Evolutionary conservation across 805 yeast genomes (phyloP).

Genomic region (Vanderwaltozyma tropicalis): DNA sequence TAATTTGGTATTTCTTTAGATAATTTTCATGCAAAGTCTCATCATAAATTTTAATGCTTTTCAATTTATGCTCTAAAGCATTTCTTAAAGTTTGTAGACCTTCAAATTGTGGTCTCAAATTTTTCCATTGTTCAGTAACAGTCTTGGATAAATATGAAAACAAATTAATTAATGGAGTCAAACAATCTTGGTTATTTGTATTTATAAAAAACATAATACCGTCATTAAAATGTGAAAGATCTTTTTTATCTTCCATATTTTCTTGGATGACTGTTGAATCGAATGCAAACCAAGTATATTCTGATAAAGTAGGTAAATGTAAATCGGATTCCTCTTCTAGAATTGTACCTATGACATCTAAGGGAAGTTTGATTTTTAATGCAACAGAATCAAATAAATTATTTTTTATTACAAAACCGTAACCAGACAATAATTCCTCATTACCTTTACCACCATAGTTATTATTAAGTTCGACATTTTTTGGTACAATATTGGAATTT

Average conservation of each 20-base stretch:
- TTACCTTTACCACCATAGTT: slow-evolving; percentile 89
- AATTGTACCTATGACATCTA: slow-evolving; percentile 15
- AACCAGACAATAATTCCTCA: slow-evolving; percentile 73
- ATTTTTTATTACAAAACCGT: slow-evolving; percentile 37
- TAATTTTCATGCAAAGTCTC: background rate
- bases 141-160: slow-evolving; percentile 27
- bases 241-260: background rate
- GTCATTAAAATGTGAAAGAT: slow-evolving; percentile 13
- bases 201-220: slow-evolving; percentile 30
- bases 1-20: slow-evolving; percentile 5
- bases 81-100: slow-evolving; percentile 46
- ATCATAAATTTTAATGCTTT: background rate
- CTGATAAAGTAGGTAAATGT: slow-evolving; percentile 29
- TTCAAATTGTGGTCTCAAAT: slow-evolving; percentile 45
- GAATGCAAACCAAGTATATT: slow-evolving; percentile 33
- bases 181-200: slow-evolving; percentile 8
- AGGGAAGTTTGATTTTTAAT: slow-evolving; percentile 44
- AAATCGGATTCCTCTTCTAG: slow-evolving; percentile 31
- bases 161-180: slow-evolving; percentile 20
- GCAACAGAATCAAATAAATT: slow-evolving; percentile 57
- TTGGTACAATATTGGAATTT: slow-evolving; percentile 1
- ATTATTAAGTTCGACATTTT: slow-evolving; percentile 51
- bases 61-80: slow-evolving; percentile 44
- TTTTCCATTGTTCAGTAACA: slow-evolving; percentile 28
- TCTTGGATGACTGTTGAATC: slow-evolving; percentile 7